Evolutionary conservation across 2,329 filamentous ascomycete species (phyloP).

Genomic region (Cytospora leucostoma): DNA sequence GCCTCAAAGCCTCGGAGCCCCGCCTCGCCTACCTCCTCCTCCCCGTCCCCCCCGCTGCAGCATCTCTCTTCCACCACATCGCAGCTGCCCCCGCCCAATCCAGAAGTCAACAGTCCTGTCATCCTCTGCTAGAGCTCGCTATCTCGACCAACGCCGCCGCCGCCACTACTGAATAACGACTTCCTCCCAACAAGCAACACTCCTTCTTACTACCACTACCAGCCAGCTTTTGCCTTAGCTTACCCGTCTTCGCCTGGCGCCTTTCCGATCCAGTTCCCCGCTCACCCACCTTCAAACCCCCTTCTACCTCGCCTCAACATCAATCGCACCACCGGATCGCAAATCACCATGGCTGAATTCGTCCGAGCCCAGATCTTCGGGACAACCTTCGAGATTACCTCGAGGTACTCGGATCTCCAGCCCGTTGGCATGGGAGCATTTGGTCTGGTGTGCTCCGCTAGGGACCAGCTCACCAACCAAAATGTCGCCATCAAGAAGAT

Average conservation of each 20-base stretch:
- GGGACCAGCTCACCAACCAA: constrained; percentile 95
- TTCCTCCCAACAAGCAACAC: not conserved
- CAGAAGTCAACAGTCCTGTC: constrained; percentile 3
- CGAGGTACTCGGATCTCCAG: constrained; percentile 96
- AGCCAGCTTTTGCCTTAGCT: not conserved
- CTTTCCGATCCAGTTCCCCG: constrained; percentile 2
- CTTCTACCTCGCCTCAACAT: constrained; percentile 2
- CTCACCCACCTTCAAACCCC: not conserved
- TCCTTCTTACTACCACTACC: not conserved
- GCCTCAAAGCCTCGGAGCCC: constrained; percentile 16
- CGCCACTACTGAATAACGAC: not conserved
- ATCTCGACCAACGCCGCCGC: not conserved
- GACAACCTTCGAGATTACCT: constrained; percentile 99
- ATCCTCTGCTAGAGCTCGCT: not conserved
- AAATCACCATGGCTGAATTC: constrained; percentile 90
- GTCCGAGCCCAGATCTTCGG: constrained; percentile 99
- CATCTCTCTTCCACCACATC: constrained; percentile 3
- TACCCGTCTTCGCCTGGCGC: not conserved
- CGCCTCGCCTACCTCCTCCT: constrained; percentile 19
- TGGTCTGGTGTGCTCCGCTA: constrained; percentile 95
- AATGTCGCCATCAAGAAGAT: constrained; percentile 99
- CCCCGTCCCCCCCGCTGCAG: constrained; percentile 15
- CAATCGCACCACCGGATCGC: constrained; percentile 6
- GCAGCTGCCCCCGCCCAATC: not conserved
- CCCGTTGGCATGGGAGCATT: constrained; percentile 99